phyloP scores from a whole-genome alignment of 805 yeast species.

The Naumovozyma baii region DNA sequence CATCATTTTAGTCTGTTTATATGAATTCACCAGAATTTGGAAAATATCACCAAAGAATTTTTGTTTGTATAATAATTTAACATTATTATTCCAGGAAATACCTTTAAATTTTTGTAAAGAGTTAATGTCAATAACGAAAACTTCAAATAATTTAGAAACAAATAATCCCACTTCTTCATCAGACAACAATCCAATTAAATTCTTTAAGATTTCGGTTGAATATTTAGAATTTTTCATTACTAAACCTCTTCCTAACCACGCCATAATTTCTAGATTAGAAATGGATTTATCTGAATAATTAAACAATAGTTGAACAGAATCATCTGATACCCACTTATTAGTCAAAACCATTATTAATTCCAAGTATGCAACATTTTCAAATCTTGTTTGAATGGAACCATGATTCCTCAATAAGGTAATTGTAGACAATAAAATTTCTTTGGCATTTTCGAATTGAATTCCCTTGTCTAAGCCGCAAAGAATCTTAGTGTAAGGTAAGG shows the following conservation, averaged over 20 bases:
- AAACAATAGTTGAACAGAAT: constrained; percentile 6
- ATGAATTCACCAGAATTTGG: constrained; percentile 44
- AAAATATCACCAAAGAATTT: constrained; percentile 55
- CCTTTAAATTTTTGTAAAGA: constrained; percentile 43
- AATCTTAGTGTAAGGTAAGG: constrained; percentile 37
- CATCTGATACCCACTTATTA: constrained; percentile 25
- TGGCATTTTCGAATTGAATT: constrained; percentile 16
- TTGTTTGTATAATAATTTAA: constrained; percentile 70
- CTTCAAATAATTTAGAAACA: constrained; percentile 49
- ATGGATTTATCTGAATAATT: constrained; percentile 12
- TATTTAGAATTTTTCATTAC: constrained; percentile 44
- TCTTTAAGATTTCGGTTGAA: constrained; percentile 29
- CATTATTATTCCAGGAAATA: constrained; percentile 41
- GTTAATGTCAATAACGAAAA: constrained; percentile 58
- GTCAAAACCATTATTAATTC: constrained; percentile 21
- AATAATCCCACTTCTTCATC: constrained; percentile 28
- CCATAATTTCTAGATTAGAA: constrained; percentile 40
- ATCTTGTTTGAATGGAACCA: constrained; percentile 3
- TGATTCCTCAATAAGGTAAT: background rate
- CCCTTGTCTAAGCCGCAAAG: constrained; percentile 44
- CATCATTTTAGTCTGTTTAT: constrained; percentile 25
- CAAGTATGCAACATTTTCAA: constrained; percentile 21
- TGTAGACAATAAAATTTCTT: constrained; percentile 5
- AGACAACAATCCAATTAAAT: constrained; percentile 31
- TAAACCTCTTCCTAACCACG: constrained; percentile 70